These are phyloP conservation scores for Corylus americana DNA, from an alignment of 306 rosid genomes.

Conservation along the genomic window DNA sequence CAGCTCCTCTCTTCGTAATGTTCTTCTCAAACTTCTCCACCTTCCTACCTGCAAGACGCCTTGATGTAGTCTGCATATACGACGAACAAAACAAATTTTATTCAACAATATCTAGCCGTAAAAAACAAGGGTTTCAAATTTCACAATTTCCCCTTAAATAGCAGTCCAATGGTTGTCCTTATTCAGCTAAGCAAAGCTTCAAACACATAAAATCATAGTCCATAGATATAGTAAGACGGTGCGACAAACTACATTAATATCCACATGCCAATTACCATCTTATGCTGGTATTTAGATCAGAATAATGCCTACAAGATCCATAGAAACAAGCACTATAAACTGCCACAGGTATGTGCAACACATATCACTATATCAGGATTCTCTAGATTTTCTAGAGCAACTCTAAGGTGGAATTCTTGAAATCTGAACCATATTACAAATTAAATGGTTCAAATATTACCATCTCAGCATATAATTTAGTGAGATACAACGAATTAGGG, in stretches of 20 bases:
- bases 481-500: too few species aligned
- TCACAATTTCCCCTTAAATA: neutral
- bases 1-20: conserved; percentile 85
- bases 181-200: neutral
- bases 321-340: too few species aligned
- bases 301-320: too few species aligned
- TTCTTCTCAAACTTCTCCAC: conserved; percentile 88
- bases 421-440: too few species aligned
- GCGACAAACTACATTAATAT: neutral
- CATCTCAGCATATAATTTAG: too few species aligned
- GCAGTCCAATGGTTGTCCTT: neutral
- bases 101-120: conserved; percentile 1
- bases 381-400: too few species aligned
- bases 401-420: too few species aligned
- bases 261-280: too few species aligned
- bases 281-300: too few species aligned
- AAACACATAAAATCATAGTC: neutral
- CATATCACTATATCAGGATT: too few species aligned
- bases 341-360: too few species aligned
- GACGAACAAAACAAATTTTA: conserved; percentile 17
- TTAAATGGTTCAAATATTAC: too few species aligned
- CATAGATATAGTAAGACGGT: neutral
- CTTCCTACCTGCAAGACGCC: conserved; percentile 91
- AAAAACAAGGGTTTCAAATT: neutral
- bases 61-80: conserved; percentile 76